Conservation (phyloP, 148 eudicot species). For the Vaccinium myrtillus region DNA sequence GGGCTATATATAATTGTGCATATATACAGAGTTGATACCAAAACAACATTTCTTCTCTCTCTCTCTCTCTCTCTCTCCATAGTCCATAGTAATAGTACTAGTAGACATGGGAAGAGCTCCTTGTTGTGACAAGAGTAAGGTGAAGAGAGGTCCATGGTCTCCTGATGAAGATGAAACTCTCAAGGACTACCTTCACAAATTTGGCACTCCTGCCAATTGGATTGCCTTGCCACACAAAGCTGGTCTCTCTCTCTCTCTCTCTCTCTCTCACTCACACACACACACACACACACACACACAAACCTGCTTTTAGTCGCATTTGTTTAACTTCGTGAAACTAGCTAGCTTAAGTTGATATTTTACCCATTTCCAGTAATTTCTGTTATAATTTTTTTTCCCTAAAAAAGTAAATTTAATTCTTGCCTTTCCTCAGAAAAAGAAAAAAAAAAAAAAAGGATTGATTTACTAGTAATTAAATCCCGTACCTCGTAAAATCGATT, state of each 20-base stretch:
- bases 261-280: slow-evolving; percentile 1
- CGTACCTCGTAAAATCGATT: background rate
- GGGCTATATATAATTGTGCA: background rate
- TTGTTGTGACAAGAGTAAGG: slow-evolving; percentile 71
- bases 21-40: background rate
- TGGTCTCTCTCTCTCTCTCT: slow-evolving; percentile 31
- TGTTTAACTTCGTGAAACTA: background rate
- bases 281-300: background rate
- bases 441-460: background rate
- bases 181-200: slow-evolving; percentile 42
- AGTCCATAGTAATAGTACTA: too few relatives aligned
- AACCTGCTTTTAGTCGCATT: background rate
- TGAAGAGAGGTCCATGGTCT: slow-evolving; percentile 80
- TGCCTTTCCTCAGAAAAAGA: background rate
- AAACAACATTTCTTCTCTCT: background rate
- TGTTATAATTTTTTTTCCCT: too few relatives aligned
- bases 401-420: background rate
- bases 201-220: slow-evolving; percentile 78
- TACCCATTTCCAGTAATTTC: background rate
- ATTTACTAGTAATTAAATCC: background rate
- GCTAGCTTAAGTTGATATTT: background rate
- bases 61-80: background rate
- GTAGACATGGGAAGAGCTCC: slow-evolving; percentile 70
- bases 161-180: slow-evolving; percentile 72
- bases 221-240: slow-evolving; percentile 68